Evolutionary conservation across 345 rosid genomes (phyloP).

Genomic region (Hypericum perforatum): DNA sequence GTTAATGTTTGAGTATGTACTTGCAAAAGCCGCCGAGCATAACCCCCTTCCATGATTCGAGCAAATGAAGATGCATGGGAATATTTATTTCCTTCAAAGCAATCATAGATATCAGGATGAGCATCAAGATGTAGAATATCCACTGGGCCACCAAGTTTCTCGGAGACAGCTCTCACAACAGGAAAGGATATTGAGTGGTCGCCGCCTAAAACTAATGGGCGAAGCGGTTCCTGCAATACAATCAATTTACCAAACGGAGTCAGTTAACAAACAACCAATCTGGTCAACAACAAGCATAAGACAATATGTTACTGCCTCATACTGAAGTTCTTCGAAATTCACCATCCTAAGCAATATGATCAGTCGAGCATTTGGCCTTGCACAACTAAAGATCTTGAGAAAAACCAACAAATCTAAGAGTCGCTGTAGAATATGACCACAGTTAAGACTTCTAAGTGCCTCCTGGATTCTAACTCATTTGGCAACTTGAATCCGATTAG

Average conservation of each 20-base stretch:
- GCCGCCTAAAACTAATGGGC: conserved; percentile 88
- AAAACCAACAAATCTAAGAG: no score
- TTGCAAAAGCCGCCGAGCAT: conserved; percentile 85
- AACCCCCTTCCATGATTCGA: conserved; percentile 96
- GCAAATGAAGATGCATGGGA: conserved; percentile 99
- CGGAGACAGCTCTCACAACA: conserved; percentile 85
- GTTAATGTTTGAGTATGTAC: conserved; percentile 23
- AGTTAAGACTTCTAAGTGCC: no score
- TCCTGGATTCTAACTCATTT: no score
- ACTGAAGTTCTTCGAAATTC: no score
- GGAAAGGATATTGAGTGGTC: conserved; percentile 94
- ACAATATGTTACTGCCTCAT: no score
- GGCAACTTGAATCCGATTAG: no score
- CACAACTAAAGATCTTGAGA: no score
- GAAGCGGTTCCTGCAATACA: conserved; percentile 58
- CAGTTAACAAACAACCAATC: no score
- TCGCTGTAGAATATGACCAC: no score
- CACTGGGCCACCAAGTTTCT: conserved; percentile 93
- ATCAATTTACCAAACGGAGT: background rate
- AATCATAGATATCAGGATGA: conserved; percentile 90
- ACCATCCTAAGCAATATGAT: no score
- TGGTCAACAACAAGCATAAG: no score
- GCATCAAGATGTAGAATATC: conserved; percentile 97
- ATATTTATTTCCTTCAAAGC: conserved; percentile 82
- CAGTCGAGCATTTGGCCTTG: no score